These are phyloP conservation scores for Leishmania arabica DNA, from an alignment of 208 protist species.

Conservation along the genomic window DNA sequence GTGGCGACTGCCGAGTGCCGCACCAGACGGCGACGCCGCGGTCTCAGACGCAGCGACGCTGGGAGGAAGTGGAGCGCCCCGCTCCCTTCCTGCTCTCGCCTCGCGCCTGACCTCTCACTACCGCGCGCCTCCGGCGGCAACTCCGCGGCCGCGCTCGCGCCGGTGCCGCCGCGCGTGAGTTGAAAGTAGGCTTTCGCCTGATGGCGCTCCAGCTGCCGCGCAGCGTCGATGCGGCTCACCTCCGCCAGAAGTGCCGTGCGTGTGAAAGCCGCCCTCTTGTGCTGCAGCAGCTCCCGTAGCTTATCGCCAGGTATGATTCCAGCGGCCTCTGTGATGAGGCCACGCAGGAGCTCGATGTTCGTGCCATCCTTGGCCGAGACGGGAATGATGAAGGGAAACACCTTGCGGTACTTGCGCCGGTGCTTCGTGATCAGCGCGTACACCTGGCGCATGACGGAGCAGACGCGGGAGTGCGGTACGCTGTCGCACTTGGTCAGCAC, in stretches of 20 bases:
- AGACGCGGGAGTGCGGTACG: constrained; percentile 86
- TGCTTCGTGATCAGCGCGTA: constrained; percentile 88
- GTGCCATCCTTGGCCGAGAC: constrained; percentile 80
- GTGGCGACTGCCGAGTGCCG: not conserved
- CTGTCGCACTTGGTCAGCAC: constrained; percentile 92
- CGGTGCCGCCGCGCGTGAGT: constrained; percentile 1
- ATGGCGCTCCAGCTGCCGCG: constrained; percentile 40
- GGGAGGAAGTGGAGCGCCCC: not conserved
- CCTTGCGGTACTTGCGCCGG: constrained; percentile 83
- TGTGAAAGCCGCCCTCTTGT: constrained; percentile 51
- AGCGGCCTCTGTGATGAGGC: constrained; percentile 87
- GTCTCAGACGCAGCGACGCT: not conserved
- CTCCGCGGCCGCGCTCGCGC: not conserved
- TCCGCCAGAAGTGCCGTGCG: constrained; percentile 58
- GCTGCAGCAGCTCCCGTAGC: constrained; percentile 70
- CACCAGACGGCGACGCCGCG: not conserved
- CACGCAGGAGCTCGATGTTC: constrained; percentile 86
- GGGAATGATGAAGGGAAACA: constrained; percentile 87
- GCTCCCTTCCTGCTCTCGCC: not conserved
- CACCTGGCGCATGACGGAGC: constrained; percentile 88
- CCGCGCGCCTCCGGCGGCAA: not conserved
- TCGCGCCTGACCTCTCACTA: not conserved
- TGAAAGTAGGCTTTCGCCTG: constrained; percentile 50
- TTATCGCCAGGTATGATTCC: constrained; percentile 85
- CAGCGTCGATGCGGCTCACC: constrained; percentile 48